phyloP scores from a whole-genome alignment of 495 filamentous ascomycete genomes.

The Daldinia loculata region DNA sequence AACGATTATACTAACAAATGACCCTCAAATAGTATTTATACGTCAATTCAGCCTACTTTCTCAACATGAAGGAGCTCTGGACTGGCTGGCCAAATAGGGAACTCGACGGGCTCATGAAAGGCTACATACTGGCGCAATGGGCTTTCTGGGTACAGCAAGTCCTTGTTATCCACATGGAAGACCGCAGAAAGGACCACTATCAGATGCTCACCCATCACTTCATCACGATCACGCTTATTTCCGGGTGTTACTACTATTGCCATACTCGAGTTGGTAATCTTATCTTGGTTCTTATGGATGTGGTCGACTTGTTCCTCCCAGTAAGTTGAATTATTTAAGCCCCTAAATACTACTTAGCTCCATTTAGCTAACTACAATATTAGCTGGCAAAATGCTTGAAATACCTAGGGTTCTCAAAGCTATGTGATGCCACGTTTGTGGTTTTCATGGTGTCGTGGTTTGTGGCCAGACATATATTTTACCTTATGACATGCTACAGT shows the following conservation, averaged over 20 bases:
- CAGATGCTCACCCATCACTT: slow-evolving; percentile 98
- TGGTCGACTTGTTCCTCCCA: slow-evolving; percentile 87
- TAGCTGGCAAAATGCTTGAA: slow-evolving; percentile 95
- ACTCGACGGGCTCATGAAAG: slow-evolving; percentile 77
- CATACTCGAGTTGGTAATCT: slow-evolving; percentile 87
- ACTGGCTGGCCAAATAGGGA: slow-evolving; percentile 80
- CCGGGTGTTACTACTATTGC: slow-evolving; percentile 81
- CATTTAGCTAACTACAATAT: slow-evolving; percentile 20
- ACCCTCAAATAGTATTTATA: slow-evolving; percentile 74
- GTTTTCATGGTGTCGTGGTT: slow-evolving; percentile 90
- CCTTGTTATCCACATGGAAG: slow-evolving; percentile 91
- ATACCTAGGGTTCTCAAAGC: slow-evolving; percentile 76
- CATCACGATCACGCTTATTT: slow-evolving; percentile 82
- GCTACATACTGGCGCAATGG: slow-evolving; percentile 90
- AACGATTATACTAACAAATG: slow-evolving; percentile 27
- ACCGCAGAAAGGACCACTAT: slow-evolving; percentile 89
- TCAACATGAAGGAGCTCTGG: slow-evolving; percentile 83
- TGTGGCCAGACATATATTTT: slow-evolving; percentile 81
- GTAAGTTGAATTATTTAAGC: slow-evolving; percentile 61
- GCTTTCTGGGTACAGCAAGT: slow-evolving; percentile 96
- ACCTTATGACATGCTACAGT: slow-evolving; percentile 78
- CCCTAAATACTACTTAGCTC: not conserved
- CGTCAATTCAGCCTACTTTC: slow-evolving; percentile 77
- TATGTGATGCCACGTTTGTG: slow-evolving; percentile 86
- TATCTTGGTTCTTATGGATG: slow-evolving; percentile 91